These are phyloP conservation scores for Camelina hispida DNA, from an alignment of 345 rosid species.

Conservation along the genomic window DNA sequence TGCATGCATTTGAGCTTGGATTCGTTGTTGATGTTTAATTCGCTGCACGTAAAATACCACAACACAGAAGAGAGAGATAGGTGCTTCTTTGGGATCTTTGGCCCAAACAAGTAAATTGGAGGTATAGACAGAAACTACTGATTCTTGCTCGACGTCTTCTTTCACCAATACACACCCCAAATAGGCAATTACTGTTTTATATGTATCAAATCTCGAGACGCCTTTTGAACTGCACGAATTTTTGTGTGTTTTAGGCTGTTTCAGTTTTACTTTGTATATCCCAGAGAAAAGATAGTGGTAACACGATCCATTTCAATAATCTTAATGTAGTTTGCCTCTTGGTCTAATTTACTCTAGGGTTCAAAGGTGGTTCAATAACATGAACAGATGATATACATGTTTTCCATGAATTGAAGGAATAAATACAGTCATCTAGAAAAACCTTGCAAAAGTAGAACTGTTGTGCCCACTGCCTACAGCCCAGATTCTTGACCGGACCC, in stretches of 20 bases:
- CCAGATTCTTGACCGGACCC: constrained; percentile 17
- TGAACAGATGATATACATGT: constrained; percentile 18
- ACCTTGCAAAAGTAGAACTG: constrained; percentile 14
- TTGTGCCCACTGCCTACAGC: not conserved
- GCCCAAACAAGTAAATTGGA: constrained; percentile 38
- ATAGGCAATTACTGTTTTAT: constrained; percentile 28
- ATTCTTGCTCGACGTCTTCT: constrained; percentile 38
- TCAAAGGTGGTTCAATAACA: constrained; percentile 22
- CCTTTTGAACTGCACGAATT: constrained; percentile 32
- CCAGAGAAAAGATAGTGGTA: constrained; percentile 19
- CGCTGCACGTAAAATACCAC: constrained; percentile 14
- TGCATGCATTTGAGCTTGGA: constrained; percentile 13
- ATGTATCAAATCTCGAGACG: constrained; percentile 25
- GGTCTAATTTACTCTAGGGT: constrained; percentile 27
- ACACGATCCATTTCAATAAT: constrained; percentile 19
- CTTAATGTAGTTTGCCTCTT: constrained; percentile 23
- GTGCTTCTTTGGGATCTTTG: constrained; percentile 37
- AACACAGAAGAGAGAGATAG: constrained; percentile 28
- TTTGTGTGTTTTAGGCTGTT: constrained; percentile 23
- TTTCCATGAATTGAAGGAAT: constrained; percentile 10
- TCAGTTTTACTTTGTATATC: constrained; percentile 6
- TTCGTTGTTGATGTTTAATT: constrained; percentile 23
- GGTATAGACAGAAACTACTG: constrained; percentile 38
- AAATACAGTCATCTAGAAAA: constrained; percentile 22
- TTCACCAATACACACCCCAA: constrained; percentile 10